These are phyloP conservation scores for Pleurotus platypus DNA, from an alignment of 768 basidiomycete species.

Conservation along the genomic window DNA sequence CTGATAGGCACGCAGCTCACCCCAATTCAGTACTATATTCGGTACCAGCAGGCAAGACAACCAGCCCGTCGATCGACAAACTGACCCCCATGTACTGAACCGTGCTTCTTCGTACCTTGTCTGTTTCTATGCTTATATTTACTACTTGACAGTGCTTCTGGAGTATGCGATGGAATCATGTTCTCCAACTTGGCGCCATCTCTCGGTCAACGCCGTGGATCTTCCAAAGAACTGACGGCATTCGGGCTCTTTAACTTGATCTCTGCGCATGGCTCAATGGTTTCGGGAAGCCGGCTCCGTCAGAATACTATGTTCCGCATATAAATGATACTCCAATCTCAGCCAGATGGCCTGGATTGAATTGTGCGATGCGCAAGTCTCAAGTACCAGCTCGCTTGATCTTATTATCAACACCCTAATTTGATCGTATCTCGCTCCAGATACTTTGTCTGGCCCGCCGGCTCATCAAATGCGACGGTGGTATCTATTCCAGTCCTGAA, in stretches of 20 bases:
- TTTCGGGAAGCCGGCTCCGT: conserved; percentile 6
- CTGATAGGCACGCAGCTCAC: conserved; percentile 17
- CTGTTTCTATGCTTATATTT: conserved; percentile 4
- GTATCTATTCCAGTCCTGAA: conserved; percentile 4
- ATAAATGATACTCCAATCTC: conserved; percentile 5
- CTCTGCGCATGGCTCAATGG: conserved; percentile 5
- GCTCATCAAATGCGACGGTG: conserved; percentile 3
- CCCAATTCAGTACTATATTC: conserved; percentile 3
- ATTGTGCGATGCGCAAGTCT: background rate
- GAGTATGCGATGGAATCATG: conserved; percentile 5
- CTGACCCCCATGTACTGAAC: background rate
- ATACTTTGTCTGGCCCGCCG: conserved; percentile 9
- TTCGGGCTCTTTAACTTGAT: conserved; percentile 4
- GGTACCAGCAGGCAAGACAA: background rate
- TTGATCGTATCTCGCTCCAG: background rate
- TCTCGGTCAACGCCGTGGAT: conserved; percentile 9
- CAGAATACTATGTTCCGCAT: background rate
- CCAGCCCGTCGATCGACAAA: conserved; percentile 5
- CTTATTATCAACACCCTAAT: background rate
- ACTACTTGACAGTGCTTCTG: conserved; percentile 1
- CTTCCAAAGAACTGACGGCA: conserved; percentile 9
- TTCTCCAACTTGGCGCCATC: conserved; percentile 3
- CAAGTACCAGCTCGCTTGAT: background rate
- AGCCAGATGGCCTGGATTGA: conserved; percentile 1
- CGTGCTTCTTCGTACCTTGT: conserved; percentile 5